Base-by-base conservation (phyloP, 495 filamentous ascomycete genomes). In the Penicillium psychrofluorescens region DNA sequence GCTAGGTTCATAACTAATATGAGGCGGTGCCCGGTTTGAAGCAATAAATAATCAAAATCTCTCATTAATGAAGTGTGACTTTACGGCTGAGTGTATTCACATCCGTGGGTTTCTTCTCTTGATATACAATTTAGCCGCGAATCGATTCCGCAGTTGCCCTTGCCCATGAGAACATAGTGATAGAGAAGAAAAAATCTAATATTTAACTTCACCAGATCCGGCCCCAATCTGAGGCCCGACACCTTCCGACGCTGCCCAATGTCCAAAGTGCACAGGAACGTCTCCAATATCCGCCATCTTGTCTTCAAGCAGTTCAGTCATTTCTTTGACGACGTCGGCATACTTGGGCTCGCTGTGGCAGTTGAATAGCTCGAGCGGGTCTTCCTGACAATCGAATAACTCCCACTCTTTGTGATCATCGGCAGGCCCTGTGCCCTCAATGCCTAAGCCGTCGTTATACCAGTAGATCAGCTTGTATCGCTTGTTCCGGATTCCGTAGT, bases 401-500 rank as follows among this genome's bases (percentile, higher is more conserved):
- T 72, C 69, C 69, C 68, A 72, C 50, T 69, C 64, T 36, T 61
- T 56, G 30, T 58, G 52, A 29, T 64, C 55, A 1, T 51, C 61
- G 29, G 59, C 63, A 7, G 56, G 56, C 16, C 63, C 40, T 8
- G 66, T 53, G 8, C 66, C 68, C 29, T 60, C 56, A 14, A 70
- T 46, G 0, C 52, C 64, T n/a, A 68, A 56, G 29, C 56, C 51
- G 42, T 70, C 62, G 36, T 67, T 66, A 43, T 71, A 73, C 67
- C 67, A 73, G 43, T 71, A 71, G 28, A 71, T 73, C 15, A 73
- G 40, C 54, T 71, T 73, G 43, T 71, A 71, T 35, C 63, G 53
- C 46, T 67, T 58, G 42, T 71, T 53, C 1, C 69, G 48, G 27
- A 71, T 56, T 6, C 64, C 67, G 45, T 71, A 73, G 38, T 73